Evolutionary conservation across 495 filamentous ascomycete genomes (phyloP), one percentile per base, ranked within the genome.

Genomic region (Talaromyces borbonicus): DNA sequence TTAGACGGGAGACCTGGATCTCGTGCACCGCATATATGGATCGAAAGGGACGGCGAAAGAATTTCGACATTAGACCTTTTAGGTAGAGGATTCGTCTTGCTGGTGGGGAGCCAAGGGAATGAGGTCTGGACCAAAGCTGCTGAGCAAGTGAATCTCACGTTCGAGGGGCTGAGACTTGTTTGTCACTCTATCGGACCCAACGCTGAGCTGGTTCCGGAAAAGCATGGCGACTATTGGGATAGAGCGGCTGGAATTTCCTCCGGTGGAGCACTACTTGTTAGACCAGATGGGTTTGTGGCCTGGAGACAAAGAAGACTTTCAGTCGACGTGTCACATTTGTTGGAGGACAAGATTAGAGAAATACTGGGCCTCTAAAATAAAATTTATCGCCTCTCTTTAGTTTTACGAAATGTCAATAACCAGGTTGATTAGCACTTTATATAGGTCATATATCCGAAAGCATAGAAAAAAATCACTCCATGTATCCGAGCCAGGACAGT

Each of bases 241-340:
- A 7, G 22, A 12, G 18, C 39, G 2, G 46, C 60, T 19, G 52
- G 51, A 0, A 32, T 62, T 9, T 53, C 50, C n/a, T 14, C 20
- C 0, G 52, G 15, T 9, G 60, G 60, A 3, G 57, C 56, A 11
- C 43, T 30, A 35, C 51, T 63, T 6, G 29, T 60, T 43, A 49
- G 60, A 2, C 60, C 60, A 1, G 57, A 63, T 47, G 57, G 60
- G 11, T 60, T 60, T 50, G 49, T 63, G 42, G 51, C 60, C 4
- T 63, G 60, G 60, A 55, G 51, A 15, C 29, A 39, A 29, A 36
- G 30, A 3, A 40, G 51, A 15, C 2, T 52, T 11, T 49, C 51
- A 0, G 11, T 3, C 25, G 26, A 31, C 15, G 18, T 32, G 2
- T 19, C 11, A 4, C 9, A 8, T 20, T 18, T 2, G 14, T 19